These are phyloP conservation scores for Yamadazyma jaroonii DNA, from an alignment of 1,139 yeast species.

Conservation along the genomic window DNA sequence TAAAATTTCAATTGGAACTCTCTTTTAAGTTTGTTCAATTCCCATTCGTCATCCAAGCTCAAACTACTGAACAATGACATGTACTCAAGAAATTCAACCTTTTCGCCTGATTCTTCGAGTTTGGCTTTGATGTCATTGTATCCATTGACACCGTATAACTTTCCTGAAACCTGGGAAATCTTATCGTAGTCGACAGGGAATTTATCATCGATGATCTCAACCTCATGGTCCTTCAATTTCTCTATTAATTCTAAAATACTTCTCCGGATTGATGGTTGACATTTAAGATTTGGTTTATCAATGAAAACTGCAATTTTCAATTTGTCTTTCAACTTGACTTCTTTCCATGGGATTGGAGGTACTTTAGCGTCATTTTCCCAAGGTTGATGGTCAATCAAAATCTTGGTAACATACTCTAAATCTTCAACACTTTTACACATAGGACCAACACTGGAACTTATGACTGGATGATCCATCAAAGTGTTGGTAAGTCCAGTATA, in stretches of 20 bases:
- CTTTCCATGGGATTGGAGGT: constrained; percentile 16
- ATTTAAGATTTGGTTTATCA: constrained; percentile 1
- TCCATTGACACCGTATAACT: constrained; percentile 52
- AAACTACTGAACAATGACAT: constrained; percentile 48
- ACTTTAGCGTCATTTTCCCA: constrained; percentile 18
- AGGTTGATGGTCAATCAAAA: constrained; percentile 14
- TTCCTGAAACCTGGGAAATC: constrained; percentile 44
- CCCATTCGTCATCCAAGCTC: constrained; percentile 40
- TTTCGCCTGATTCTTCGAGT: constrained; percentile 55
- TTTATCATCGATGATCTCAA: constrained; percentile 23
- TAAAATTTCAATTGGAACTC: constrained; percentile 46
- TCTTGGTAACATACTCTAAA: constrained; percentile 18
- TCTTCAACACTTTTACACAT: constrained; percentile 29
- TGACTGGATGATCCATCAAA: constrained; percentile 11
- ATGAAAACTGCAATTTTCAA: constrained; percentile 9
- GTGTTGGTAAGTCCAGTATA: constrained; percentile 13
- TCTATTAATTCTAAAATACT: constrained; percentile 3
- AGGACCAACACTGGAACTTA: constrained; percentile 31
- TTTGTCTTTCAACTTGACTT: constrained; percentile 1
- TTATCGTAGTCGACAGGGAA: constrained; percentile 44
- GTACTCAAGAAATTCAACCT: constrained; percentile 31
- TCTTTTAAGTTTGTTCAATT: constrained; percentile 44
- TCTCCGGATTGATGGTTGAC: constrained; percentile 9
- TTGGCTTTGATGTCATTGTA: constrained; percentile 35
- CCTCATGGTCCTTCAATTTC: constrained; percentile 5